Percentiles rank a stretch among this genome's conserved stretches.
phyloP scores from a whole-genome alignment of 164 flowering plant species.

The Annona cherimola region DNA sequence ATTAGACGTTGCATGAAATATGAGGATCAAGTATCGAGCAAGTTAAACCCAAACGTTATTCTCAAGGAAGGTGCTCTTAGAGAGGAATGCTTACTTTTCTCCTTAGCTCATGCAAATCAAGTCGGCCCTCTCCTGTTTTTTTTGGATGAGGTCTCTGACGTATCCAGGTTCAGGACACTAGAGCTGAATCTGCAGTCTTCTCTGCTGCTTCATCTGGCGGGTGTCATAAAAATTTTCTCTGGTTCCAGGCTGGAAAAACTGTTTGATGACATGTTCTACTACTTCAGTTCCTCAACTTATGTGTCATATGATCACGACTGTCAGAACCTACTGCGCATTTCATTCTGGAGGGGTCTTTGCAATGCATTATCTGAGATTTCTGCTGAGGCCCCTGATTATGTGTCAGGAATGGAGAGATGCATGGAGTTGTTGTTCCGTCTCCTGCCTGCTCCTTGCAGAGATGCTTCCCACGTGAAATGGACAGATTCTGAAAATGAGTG shows the following conservation, averaged over 20 bases:
- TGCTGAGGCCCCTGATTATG: conserved; percentile 31
- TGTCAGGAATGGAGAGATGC: conserved; percentile 51
- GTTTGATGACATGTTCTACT: conserved; percentile 45
- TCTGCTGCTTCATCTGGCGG: conserved; percentile 55
- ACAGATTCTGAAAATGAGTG: conserved; percentile 42
- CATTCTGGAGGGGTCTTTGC: conserved; percentile 81
- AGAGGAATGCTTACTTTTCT: conserved; percentile 62
- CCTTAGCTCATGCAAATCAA: conserved; percentile 70
- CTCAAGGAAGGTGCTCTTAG: conserved; percentile 36
- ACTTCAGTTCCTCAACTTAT: conserved; percentile 38
- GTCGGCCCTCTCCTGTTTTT: conserved; percentile 51
- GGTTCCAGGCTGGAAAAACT: conserved; percentile 63
- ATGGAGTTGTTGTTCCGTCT: conserved; percentile 58
- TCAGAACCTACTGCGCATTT: conserved; percentile 44
- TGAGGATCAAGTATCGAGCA: conserved; percentile 42
- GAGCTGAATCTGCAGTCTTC: conserved; percentile 60
- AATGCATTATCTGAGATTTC: conserved; percentile 43
- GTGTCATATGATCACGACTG: conserved; percentile 26
- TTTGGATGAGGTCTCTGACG: conserved; percentile 75
- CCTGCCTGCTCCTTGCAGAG: conserved; percentile 43
- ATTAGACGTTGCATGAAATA: conserved; percentile 82
- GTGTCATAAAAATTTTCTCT: conserved; percentile 56
- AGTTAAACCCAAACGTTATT: conserved; percentile 19
- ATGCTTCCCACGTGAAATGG: conserved; percentile 14
- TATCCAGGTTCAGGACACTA: conserved; percentile 68